A percentile compares a stretch with the other conserved stretches of the same genome.
Evolutionary conservation across 352 stramenopile genomes (phyloP).

Genomic region (Globisporangium ultimum): DNA sequence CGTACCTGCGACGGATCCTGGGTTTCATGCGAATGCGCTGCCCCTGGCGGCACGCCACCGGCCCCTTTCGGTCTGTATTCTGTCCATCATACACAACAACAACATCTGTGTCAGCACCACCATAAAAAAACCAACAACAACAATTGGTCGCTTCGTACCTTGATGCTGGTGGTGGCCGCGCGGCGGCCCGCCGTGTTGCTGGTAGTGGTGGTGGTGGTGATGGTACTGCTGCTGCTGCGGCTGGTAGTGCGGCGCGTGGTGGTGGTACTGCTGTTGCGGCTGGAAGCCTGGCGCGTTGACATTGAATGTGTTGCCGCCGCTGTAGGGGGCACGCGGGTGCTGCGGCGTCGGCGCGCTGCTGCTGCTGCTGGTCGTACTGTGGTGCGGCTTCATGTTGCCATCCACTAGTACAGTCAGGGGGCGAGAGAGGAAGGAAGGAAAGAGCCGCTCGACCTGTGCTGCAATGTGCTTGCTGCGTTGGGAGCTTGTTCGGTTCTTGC

Average conservation of each 20-base stretch:
- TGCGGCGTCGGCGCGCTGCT: constrained; percentile 13
- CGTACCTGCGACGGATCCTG: constrained; percentile 15
- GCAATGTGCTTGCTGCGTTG: constrained; percentile 1
- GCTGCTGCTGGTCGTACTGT: constrained; percentile 25
- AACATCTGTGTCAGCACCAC: no score
- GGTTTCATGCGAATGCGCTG: constrained; percentile 11
- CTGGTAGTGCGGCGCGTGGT: constrained; percentile 38
- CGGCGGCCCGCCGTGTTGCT: constrained; percentile 24
- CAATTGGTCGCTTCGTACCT: no score
- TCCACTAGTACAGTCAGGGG: constrained; percentile 18
- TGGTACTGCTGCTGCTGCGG: constrained; percentile 4
- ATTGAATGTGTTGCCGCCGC: constrained; percentile 23
- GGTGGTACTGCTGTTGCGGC: constrained; percentile 29
- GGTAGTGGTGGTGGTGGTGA: constrained; percentile 27
- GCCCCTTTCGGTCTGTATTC: constrained; percentile 18
- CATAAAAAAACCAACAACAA: not conserved
- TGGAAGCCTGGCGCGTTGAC: constrained; percentile 33
- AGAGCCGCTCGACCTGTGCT: constrained; percentile 8
- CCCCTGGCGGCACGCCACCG: not conserved
- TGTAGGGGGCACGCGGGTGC: not conserved
- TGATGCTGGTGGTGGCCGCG: constrained; percentile 38
- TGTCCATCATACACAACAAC: not conserved
- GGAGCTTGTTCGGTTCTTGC: constrained; percentile 12
- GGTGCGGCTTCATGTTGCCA: constrained; percentile 52
- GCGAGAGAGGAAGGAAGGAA: not conserved